Percentiles rank a stretch among this genome's conserved stretches.
phyloP scores from a whole-genome alignment of 257 asterid species.

The Verbena officinalis region DNA sequence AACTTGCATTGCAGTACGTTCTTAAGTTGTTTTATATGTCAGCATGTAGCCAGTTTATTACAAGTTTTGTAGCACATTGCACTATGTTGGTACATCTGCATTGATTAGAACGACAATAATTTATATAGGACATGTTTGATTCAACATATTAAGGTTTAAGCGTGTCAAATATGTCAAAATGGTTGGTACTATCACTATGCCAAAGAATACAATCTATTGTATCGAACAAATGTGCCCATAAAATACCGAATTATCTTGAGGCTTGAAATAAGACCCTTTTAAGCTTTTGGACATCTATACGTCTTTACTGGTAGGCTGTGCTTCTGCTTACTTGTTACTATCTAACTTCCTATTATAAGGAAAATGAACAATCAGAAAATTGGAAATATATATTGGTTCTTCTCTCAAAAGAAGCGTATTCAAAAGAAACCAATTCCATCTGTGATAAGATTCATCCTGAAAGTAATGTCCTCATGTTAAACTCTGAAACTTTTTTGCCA shows the following conservation, averaged over 20 bases:
- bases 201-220: no score
- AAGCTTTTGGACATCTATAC: neutral
- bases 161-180: no score
- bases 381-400: neutral
- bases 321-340: neutral
- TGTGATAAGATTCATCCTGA: neutral
- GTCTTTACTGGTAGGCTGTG: neutral
- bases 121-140: neutral
- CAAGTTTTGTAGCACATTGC: neutral
- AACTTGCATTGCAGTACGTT: neutral
- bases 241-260: neutral
- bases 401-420: no score
- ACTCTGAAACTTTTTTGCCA: no score
- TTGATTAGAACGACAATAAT: neutral
- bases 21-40: neutral
- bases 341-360: neutral
- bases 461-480: no score
- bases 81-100: neutral
- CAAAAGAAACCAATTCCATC: no score
- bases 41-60: conserved; percentile 6
- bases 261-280: neutral
- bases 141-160: no score
- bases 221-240: no score
- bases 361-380: neutral
- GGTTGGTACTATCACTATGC: no score